phyloP scores from a whole-genome alignment of 371 early-diverging fungal species.

The Nosema granulosis region DNA sequence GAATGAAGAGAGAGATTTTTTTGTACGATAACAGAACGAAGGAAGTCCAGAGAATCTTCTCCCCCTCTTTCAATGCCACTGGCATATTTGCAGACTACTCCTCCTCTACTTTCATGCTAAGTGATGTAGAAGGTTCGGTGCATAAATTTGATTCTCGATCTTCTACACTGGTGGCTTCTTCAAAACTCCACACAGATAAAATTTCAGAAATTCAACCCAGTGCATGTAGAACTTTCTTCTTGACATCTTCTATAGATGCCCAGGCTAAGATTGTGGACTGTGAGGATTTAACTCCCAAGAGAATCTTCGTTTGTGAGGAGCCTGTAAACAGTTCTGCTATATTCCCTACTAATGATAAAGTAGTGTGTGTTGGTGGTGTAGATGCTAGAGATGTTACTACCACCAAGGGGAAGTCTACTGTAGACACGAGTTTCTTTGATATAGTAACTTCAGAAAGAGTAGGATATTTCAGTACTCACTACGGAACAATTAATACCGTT shows the following conservation, averaged over 20 bases:
- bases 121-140: constrained; percentile 70
- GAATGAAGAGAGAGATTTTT: constrained; percentile 75
- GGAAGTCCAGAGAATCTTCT: constrained; percentile 59
- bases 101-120: constrained; percentile 78
- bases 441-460: constrained; percentile 87
- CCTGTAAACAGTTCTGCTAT: constrained; percentile 89
- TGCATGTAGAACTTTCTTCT: constrained; percentile 82
- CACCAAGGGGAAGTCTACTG: constrained; percentile 83
- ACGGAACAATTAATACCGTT: constrained; percentile 96
- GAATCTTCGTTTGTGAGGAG: constrained; percentile 79
- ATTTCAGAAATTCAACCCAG: constrained; percentile 89
- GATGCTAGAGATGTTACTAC: constrained; percentile 88
- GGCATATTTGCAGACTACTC: constrained; percentile 83
- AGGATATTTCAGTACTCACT: constrained; percentile 92
- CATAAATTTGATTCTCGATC: constrained; percentile 56
- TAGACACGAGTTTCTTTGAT: constrained; percentile 96
- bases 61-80: constrained; percentile 71
- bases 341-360: constrained; percentile 71
- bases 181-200: constrained; percentile 70
- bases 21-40: constrained; percentile 74
- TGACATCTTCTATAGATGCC: constrained; percentile 90
- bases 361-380: constrained; percentile 72
- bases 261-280: constrained; percentile 81
- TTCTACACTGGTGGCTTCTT: constrained; percentile 68
- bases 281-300: constrained; percentile 74